A percentile compares a stretch with the other conserved stretches of the same genome.
Conservation (phyloP, 2,329 filamentous ascomycete species). For the Talaromyces sp. region DNA sequence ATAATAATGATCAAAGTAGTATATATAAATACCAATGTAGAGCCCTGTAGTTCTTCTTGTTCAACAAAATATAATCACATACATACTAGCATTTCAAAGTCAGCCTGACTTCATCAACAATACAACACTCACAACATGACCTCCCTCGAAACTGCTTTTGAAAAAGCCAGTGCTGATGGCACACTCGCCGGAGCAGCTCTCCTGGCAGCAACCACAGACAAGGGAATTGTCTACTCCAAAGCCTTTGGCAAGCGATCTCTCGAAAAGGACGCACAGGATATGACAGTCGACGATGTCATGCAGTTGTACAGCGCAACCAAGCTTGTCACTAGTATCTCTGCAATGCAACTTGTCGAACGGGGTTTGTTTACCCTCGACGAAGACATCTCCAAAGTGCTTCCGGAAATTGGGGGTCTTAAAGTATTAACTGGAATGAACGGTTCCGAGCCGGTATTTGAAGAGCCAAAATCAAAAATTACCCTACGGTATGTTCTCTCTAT, state of each 20-base stretch:
- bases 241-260: slow-evolving; percentile 2
- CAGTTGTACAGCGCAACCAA: slow-evolving; percentile 1
- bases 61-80: not conserved
- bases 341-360: slow-evolving; percentile 3
- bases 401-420: slow-evolving; percentile 2
- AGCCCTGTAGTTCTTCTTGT: not conserved
- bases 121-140: not conserved
- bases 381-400: slow-evolving; percentile 2
- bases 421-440: slow-evolving; percentile 6
- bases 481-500: slow-evolving; percentile 1
- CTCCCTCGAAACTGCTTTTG: not conserved
- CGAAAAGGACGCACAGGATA: not conserved
- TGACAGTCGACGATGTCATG: slow-evolving; percentile 7
- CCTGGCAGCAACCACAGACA: slow-evolving; percentile 3
- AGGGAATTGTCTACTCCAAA: slow-evolving; percentile 7
- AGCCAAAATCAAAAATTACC: slow-evolving; percentile 1
- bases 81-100: not conserved
- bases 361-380: slow-evolving; percentile 4
- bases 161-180: not conserved
- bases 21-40: not conserved
- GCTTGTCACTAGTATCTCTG: slow-evolving; percentile 4
- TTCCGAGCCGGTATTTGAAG: slow-evolving; percentile 1
- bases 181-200: slow-evolving; percentile 1
- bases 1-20: not conserved
- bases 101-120: not conserved